These are phyloP conservation scores for Periglandula ipomoeae DNA, from an alignment of 2,329 filamentous ascomycete genomes.

Conservation along the genomic window DNA sequence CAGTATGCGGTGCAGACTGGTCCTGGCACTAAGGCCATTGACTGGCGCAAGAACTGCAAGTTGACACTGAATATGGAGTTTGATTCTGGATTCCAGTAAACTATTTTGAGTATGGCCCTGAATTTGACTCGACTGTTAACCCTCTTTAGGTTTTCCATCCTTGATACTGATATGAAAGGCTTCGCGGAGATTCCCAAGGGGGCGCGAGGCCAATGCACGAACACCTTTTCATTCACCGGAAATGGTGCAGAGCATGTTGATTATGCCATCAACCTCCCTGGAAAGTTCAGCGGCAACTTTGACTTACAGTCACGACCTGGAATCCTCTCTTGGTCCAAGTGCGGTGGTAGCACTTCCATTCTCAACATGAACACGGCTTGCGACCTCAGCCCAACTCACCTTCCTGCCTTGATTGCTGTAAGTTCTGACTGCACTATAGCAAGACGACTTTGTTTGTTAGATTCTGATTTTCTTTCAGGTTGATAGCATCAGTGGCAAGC, in stretches of 20 bases:
- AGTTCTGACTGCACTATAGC: background rate
- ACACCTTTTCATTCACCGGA: constrained; percentile 19
- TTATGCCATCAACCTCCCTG: constrained; percentile 11
- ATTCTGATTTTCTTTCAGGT: no score
- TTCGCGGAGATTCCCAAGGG: constrained; percentile 17
- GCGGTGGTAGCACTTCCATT: constrained; percentile 18
- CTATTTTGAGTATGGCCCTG: no score
- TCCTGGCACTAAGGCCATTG: constrained; percentile 11
- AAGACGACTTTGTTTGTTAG: background rate
- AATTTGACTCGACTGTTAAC: no score
- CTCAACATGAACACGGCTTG: constrained; percentile 21
- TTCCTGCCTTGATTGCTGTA: constrained; percentile 17
- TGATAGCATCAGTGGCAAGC: constrained; percentile 18
- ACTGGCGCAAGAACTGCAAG: constrained; percentile 21
- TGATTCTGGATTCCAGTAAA: constrained; percentile 17
- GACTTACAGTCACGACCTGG: constrained; percentile 13
- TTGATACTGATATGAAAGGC: constrained; percentile 18
- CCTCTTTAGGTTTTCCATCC: constrained; percentile 18
- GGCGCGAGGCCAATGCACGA: constrained; percentile 14
- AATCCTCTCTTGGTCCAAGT: constrained; percentile 15
- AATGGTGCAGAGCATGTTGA: constrained; percentile 13
- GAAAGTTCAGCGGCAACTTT: constrained; percentile 15
- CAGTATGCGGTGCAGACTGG: constrained; percentile 17
- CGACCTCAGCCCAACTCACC: constrained; percentile 14
- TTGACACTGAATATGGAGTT: constrained; percentile 18